Evolutionary conservation across 768 basidiomycete genomes (phyloP), one percentile per base, ranked within the genome.

Genomic region (Suillus occidentalis): DNA sequence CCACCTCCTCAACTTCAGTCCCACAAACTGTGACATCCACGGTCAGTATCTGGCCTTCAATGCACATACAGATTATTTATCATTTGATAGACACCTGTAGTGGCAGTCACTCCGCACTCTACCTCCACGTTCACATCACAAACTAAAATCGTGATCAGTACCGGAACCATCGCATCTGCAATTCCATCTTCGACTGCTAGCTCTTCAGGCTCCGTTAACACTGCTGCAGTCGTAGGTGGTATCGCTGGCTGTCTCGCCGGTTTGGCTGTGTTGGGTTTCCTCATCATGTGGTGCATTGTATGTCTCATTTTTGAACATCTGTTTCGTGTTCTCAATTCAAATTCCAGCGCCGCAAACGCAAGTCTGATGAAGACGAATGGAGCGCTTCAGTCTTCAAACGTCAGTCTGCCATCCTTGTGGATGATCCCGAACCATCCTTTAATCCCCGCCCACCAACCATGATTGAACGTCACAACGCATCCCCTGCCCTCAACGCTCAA

Each of bases 381-480:
- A 82, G 85, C 67, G 75, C 87, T 1, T 73, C 77, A 52, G 82
- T 82, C 14, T 90, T 90, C 81, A 84, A 85, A 61, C 85, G 87
- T 61, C 81, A 84, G 67, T 91, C 90, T 18, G 84, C 83, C n/a
- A 72, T 87, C 18, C 73, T 90, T 28, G 76, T 87, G 28, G 79
- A 85, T 56, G 88, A 89, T 67, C 81, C 68, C 4, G n/a, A 66
- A 3, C 70, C 75, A 36, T 80, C 20, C 73, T 89, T 76, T 71
- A 84, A 84, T 64, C 84, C 85, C 18, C 82, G 85, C 22, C 86
- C 88, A 20, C 88, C 89, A 22, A 80, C 82, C 36, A 89, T 89
- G 88, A 81, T 86, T 58, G 83, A 89, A 69, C 79, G 79, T 53
- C 83, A 82, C 66, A 79, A 76, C 28, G 64, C 68, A 31, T 75